Base-by-base conservation (phyloP, 192 early-diverging fungal genomes). In the Podila minutissima region DNA sequence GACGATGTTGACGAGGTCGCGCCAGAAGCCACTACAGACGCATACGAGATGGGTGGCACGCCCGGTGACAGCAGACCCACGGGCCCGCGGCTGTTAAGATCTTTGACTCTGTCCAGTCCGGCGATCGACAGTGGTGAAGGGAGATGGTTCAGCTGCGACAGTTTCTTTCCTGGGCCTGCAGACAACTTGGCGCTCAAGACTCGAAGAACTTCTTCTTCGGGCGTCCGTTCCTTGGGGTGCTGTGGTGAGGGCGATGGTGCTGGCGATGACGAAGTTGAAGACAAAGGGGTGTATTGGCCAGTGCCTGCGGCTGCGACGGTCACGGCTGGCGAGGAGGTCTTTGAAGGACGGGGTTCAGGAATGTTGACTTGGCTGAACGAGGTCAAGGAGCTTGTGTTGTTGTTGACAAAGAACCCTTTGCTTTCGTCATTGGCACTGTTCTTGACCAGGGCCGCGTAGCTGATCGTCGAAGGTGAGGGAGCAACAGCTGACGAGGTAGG, bases 331-430 rank as follows among this genome's bases (percentile, higher is more conserved):
- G 31, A n/a, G 3, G 70, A 64, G 6, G 53, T 22, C 17, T n/a
- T 55, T 24, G 53, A 22, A 5, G n/a, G 20, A 8, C 24, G 20
- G 22, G 77, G 77, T 31, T 81, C 77, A 1, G 77, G 71, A 51
- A 73, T 72, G 29, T 81, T 81, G 58, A 57, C 71, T 57, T 81
- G 77, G 4, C 49, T 59, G 58, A 81, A 81, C 22, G 77, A 81
- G 15, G 77, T 81, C 66, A 81, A 58, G 10, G 77, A 59, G 33
- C 50, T 69, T 12, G 28, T 61, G 13, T 61, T 28, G 26, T 32
- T 28, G 59, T 61, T 26, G 5, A 26, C 26, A 61, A 31, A 61
- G 28, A 32, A 26, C 22, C 28, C 59, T 33, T 33, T 28, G 31
- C 12, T 28, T 3, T 26, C 29, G 28, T 67, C 76, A 22, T 7